Conservation (phyloP, 805 yeast genomes). For the Hanseniaspora jakobsenii region DNA sequence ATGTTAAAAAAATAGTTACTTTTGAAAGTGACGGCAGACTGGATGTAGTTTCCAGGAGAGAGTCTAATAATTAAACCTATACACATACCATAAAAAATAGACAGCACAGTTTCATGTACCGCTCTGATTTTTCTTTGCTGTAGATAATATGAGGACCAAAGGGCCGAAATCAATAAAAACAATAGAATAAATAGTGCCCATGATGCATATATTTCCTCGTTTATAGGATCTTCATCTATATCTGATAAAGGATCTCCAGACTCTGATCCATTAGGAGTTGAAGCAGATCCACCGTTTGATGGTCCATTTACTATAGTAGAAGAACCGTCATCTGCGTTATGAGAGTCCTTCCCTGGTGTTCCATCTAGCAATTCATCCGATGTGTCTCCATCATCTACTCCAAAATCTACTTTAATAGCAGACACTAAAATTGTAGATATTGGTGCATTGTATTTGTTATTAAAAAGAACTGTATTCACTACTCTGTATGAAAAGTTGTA, state of each 20-base stretch:
- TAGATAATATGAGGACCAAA: conserved; percentile 89
- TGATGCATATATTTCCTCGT: conserved; percentile 90
- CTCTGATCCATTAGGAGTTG: conserved; percentile 30
- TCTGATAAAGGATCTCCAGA: conserved; percentile 42
- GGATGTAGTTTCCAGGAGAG: conserved; percentile 93
- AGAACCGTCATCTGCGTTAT: neutral
- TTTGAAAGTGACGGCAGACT: conserved; percentile 90
- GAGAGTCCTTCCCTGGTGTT: neutral
- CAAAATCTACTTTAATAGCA: conserved; percentile 11
- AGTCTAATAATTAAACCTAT: conserved; percentile 85
- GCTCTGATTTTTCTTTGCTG: conserved; percentile 88
- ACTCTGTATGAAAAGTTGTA: conserved; percentile 8
- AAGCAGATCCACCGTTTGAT: conserved; percentile 18
- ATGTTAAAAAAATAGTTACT: conserved; percentile 89
- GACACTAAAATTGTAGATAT: conserved; percentile 1
- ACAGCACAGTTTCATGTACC: conserved; percentile 92
- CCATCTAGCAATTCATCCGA: conserved; percentile 9
- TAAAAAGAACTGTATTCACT: conserved; percentile 3
- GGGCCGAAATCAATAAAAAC: conserved; percentile 67
- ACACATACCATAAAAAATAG: conserved; percentile 92
- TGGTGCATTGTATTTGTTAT: neutral
- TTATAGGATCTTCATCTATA: conserved; percentile 66
- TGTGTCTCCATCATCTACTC: conserved; percentile 11
- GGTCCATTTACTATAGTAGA: conserved; percentile 4
- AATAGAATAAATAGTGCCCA: conserved; percentile 92